Evolutionary conservation across 768 basidiomycete species (phyloP).

Genomic region (Pulveroboletus frians): DNA sequence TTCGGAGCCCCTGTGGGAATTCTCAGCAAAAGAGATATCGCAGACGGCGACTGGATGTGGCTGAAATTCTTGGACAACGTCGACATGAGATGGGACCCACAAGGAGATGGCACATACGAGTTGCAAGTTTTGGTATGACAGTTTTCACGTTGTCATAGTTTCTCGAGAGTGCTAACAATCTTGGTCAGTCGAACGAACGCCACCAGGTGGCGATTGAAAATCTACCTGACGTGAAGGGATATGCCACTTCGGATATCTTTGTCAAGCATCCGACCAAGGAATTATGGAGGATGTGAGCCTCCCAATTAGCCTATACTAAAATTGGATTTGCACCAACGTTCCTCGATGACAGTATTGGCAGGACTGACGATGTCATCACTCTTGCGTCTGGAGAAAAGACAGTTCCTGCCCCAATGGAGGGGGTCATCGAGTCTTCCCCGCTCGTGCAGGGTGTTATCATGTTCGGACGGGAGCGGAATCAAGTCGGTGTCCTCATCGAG

Average conservation of each 20-base stretch:
- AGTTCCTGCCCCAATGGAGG: slow-evolving; percentile 27
- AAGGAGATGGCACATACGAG: slow-evolving; percentile 35
- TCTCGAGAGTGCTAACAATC: neutral
- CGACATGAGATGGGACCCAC: slow-evolving; percentile 26
- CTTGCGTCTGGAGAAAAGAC: slow-evolving; percentile 18
- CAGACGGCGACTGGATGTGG: slow-evolving; percentile 34
- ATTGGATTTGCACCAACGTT: neutral
- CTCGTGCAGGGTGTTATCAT: slow-evolving; percentile 25
- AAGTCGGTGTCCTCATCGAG: slow-evolving; percentile 33
- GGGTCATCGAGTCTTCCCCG: slow-evolving; percentile 19
- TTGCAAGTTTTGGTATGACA: slow-evolving; percentile 33
- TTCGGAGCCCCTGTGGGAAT: slow-evolving; percentile 10
- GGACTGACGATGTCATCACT: slow-evolving; percentile 35
- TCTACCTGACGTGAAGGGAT: slow-evolving; percentile 35
- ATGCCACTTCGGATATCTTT: slow-evolving; percentile 41
- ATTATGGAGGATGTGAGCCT: slow-evolving; percentile 33
- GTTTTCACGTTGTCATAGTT: neutral
- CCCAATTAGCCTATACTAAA: neutral
- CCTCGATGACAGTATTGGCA: slow-evolving; percentile 22
- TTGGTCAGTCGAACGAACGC: neutral
- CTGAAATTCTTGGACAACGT: slow-evolving; percentile 24
- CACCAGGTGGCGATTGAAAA: slow-evolving; percentile 27
- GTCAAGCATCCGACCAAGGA: slow-evolving; percentile 40
- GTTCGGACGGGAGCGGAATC: slow-evolving; percentile 32
- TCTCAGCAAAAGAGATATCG: slow-evolving; percentile 6